Evolutionary conservation across 2,329 filamentous ascomycete species (phyloP), one percentile per base, ranked within the genome.

Genomic region (Cadophora luteo-olivacea): DNA sequence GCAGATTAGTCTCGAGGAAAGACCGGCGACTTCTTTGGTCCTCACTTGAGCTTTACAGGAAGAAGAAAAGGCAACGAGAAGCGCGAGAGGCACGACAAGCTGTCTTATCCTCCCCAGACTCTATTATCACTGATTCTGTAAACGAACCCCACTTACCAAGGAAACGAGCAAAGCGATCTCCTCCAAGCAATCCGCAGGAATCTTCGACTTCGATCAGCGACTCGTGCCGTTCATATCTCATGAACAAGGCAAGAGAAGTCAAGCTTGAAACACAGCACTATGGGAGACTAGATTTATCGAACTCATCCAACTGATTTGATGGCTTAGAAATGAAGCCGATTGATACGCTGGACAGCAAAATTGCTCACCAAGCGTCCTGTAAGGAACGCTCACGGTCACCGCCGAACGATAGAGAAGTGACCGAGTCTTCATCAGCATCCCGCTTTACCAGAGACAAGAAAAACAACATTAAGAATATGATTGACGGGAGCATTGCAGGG

Each of bases 1-100:
- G 52, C 8, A 55, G 25, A 9, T 29, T 33, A 29, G 29, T 55
- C 24, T 55, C 52, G 9, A 55, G 52, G 7, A 55, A 14, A 3
- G 25, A 55, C 5, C 52, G 52, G n/a, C 52, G 52, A 16, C 19
- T n/a, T n/a, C 52, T 55, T n/a, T 55, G 52, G 52, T 25, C 12
- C 52, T 55, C 52, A 33, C 52, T 55, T 33, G 52, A 33, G 52
- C 52, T 55, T 32, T 55, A 55, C 16, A 33, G 52, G 25, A 55
- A 55, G 52, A 54, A 25, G 11, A 33, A 55, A 25, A 55, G 52
- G 29, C 14, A 14, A 19, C 14, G 6, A 33, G 24, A 54, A 54
- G 25, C 51, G 29, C 29, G 29, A 29, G 29, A 29, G 5, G 29
- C 5, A 25, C 24, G 51, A 19, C 25, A 55, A 33, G 52, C 14